Conservation (phyloP, 306 rosid species). For the Gastrolobium villosum region DNA sequence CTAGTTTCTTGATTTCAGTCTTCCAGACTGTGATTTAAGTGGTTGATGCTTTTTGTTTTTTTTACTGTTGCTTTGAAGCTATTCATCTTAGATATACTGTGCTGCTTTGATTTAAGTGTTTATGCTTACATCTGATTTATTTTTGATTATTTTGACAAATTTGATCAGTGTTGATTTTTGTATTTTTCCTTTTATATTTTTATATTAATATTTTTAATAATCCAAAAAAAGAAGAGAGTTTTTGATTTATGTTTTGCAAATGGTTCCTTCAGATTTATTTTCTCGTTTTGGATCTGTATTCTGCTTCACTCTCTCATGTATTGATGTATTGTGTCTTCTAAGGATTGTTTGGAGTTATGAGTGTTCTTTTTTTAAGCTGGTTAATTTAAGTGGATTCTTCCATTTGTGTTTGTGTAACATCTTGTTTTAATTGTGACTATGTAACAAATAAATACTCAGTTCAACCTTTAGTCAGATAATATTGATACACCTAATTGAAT, state of each 20-base stretch:
- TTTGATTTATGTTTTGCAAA: neutral
- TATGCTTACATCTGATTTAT: neutral
- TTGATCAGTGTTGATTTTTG: neutral
- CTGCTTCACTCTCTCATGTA: neutral
- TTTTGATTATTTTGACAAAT: neutral
- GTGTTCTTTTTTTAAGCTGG: neutral
- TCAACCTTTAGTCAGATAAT: neutral
- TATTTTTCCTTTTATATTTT: neutral
- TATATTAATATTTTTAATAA: neutral
- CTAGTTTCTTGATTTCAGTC: conserved; percentile 13
- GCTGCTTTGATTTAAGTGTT: conserved; percentile 30
- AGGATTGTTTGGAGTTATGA: conserved; percentile 4
- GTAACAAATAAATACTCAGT: neutral
- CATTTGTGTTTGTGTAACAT: neutral
- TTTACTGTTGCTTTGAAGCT: neutral
- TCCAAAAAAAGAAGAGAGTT: neutral
- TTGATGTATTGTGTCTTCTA: no score
- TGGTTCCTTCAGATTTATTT: neutral
- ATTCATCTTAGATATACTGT: neutral
- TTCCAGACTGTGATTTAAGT: neutral
- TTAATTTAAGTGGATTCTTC: neutral
- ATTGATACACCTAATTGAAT: neutral
- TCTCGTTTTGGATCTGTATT: conserved; percentile 35
- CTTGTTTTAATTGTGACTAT: neutral
- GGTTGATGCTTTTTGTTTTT: neutral